phyloP scores from a whole-genome alignment of 441 rosid genomes.

The Rhodomyrtus psidioides region DNA sequence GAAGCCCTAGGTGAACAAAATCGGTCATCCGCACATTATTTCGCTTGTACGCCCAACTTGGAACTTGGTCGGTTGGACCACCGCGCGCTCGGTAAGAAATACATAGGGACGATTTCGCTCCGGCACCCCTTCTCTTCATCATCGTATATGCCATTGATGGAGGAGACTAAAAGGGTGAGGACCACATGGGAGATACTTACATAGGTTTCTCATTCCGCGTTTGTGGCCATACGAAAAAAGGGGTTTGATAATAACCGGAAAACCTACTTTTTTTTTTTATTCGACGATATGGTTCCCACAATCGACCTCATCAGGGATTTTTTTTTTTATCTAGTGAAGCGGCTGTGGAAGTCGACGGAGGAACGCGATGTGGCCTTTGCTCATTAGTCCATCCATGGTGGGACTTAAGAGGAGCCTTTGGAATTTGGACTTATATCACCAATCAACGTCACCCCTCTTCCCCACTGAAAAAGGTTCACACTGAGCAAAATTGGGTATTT shows the following conservation, averaged over 20 bases:
- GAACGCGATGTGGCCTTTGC: constrained; percentile 13
- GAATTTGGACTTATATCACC: constrained; percentile 10
- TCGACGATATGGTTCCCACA: background rate
- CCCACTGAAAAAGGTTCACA: background rate
- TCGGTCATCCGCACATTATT: background rate
- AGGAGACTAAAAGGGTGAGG: background rate
- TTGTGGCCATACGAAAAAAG: background rate
- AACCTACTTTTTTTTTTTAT: background rate
- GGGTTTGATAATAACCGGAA: background rate
- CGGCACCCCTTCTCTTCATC: background rate
- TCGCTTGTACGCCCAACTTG: background rate
- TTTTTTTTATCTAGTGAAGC: background rate
- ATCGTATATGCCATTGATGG: background rate
- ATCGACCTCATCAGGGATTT: background rate
- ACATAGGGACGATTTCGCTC: background rate
- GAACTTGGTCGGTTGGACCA: background rate
- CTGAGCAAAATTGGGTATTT: background rate
- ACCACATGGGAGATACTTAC: background rate
- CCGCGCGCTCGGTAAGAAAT: background rate
- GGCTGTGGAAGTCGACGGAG: constrained; percentile 3
- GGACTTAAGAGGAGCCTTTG: constrained; percentile 25
- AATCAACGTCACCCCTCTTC: background rate
- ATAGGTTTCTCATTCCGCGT: background rate
- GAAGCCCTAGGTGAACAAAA: background rate
- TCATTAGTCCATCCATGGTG: constrained; percentile 12